phyloP scores from a whole-genome alignment of 108 stramenopile genomes.

The Schizochytrium sp. region DNA sequence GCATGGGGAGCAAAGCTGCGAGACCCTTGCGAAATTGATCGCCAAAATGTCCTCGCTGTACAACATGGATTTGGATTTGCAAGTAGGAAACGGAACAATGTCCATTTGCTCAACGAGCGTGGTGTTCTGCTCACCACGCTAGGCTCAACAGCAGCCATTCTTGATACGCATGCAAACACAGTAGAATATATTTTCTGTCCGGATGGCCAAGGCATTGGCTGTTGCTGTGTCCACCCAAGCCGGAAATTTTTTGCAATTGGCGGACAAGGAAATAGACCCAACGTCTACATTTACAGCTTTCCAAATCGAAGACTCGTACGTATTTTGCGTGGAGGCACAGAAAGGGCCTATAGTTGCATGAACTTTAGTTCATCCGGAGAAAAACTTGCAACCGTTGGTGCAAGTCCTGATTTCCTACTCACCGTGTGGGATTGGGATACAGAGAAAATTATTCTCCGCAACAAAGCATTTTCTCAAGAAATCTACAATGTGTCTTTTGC shows the following conservation, averaged over 20 bases:
- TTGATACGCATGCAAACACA: conserved; percentile 64
- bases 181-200: conserved; percentile 67
- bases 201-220: conserved; percentile 62
- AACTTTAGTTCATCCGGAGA: conserved; percentile 70
- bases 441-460: conserved; percentile 72
- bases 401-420: conserved; percentile 77
- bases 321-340: conserved; percentile 73
- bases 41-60: not conserved
- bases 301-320: conserved; percentile 61
- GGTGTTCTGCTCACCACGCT: conserved; percentile 16
- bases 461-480: conserved; percentile 81
- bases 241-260: conserved; percentile 67
- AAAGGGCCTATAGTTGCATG: conserved; percentile 72
- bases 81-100: conserved; percentile 9
- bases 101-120: conserved; percentile 34
- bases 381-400: conserved; percentile 75
- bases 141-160: conserved; percentile 67
- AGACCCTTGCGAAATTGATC: conserved; percentile 31
- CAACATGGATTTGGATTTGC: conserved; percentile 58
- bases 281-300: conserved; percentile 66
- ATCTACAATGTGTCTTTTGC: conserved; percentile 73
- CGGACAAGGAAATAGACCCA: conserved; percentile 62
- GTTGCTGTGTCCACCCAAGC: conserved; percentile 60
- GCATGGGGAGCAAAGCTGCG: not conserved
- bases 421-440: conserved; percentile 79